phyloP scores from a whole-genome alignment of 1,284 basidiomycete genomes.

The Retiboletus flavoniger region DNA sequence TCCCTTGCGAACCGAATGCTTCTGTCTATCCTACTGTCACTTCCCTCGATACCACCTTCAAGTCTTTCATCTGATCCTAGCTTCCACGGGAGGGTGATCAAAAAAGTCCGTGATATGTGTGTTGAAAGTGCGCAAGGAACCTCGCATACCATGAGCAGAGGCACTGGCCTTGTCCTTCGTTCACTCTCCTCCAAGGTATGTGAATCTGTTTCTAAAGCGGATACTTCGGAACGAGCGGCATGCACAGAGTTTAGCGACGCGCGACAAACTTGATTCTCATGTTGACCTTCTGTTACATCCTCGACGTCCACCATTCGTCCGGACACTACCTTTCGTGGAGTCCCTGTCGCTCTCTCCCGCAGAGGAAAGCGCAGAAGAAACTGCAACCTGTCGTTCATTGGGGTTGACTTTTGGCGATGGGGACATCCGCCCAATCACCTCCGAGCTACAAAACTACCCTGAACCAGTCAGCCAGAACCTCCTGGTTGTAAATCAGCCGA shows the following conservation, averaged over 20 bases:
- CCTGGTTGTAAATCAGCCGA: constrained; percentile 1
- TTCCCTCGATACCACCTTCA: constrained; percentile 57
- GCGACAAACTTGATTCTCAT: constrained; percentile 36
- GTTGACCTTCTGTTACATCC: constrained; percentile 72
- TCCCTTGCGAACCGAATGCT: constrained; percentile 60
- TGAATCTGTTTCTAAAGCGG: neutral
- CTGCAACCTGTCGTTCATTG: constrained; percentile 43
- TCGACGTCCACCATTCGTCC: constrained; percentile 70
- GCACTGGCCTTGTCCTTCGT: constrained; percentile 51
- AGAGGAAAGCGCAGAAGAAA: constrained; percentile 65
- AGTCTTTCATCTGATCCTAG: constrained; percentile 53
- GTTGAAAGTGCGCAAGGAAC: constrained; percentile 53
- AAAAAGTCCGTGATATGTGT: constrained; percentile 47
- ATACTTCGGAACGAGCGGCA: neutral
- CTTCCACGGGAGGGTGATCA: constrained; percentile 46
- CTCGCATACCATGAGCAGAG: constrained; percentile 57
- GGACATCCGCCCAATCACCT: neutral
- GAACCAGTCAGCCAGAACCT: constrained; percentile 4
- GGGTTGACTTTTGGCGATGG: constrained; percentile 29
- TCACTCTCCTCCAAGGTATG: constrained; percentile 35
- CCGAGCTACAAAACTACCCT: neutral
- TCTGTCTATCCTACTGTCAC: constrained; percentile 52
- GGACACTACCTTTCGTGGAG: constrained; percentile 65
- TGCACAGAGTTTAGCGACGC: constrained; percentile 18
- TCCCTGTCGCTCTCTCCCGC: constrained; percentile 54